Evolutionary conservation across 192 early-diverging fungal species (phyloP), one percentile per base, ranked within the genome.

Genomic region (Linnemannia zychae): DNA sequence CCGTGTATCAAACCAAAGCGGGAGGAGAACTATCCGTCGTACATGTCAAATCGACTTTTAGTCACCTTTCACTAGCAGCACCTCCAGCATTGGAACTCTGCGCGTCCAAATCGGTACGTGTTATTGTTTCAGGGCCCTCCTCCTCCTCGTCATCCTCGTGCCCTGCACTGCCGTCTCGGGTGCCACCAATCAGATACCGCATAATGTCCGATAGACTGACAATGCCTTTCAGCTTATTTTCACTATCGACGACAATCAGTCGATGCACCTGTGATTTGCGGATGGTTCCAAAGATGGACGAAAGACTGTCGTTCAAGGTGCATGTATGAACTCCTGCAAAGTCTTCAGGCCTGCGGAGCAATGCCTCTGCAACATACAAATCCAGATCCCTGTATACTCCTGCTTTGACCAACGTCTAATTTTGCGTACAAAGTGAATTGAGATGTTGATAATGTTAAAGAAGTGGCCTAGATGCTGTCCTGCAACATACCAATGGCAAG

Each of bases 261-360:
- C 98, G 93, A 88, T 98, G 95, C 9, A 99, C 96, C 46, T 93
- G 93, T 38, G 93, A 94, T 72, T 93, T 94, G 75, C 95, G 92
- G 75, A 99, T 99, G 2, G 94, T 96, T 48, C 97, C 95, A 67
- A 99, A 91, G 47, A 99, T 93, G 0, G 96, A 95, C 28, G 93
- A 93, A 47, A 99, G 91, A 57, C 96, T 98, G 90, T 98, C 97
- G 57, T 88, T 92, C 75, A 95, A 76, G 6, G 93, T 94, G 87
- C 98, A 99, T 7, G 96, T 96, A 81, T 99, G 97, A 20, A 99
- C 97, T 4, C 97, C 98, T 20, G 95, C 92, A 76, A 97, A 98
- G 81, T 98, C 96, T 20, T 95, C 94, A n/a, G 97, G 93, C 77
- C 98, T 88, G 48, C 93, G 90, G 20, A 93, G 87, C 52, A 99